phyloP scores from a whole-genome alignment of 768 basidiomycete species.

The Suillus ampliporus region DNA sequence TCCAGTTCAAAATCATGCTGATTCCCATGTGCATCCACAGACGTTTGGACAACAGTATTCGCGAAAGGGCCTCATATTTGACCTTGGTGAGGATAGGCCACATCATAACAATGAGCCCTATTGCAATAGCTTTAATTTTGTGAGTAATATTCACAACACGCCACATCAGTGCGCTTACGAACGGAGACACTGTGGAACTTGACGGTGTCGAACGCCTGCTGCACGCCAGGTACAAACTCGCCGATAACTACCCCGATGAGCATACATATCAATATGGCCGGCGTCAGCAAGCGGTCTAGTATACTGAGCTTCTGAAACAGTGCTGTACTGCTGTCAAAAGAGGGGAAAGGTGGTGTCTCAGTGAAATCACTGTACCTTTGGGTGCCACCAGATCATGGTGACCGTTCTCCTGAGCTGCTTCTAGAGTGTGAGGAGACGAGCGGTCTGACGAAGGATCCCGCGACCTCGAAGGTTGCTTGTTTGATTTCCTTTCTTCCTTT shows the following conservation, averaged over 20 bases:
- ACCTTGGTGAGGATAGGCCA: slow-evolving; percentile 83
- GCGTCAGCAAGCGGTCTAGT: slow-evolving; percentile 66
- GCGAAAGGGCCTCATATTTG: slow-evolving; percentile 73
- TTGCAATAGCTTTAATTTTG: slow-evolving; percentile 65
- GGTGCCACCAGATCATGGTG: not conserved
- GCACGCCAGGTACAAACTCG: slow-evolving; percentile 63
- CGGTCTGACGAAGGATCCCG: not conserved
- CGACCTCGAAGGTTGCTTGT: too few relatives aligned
- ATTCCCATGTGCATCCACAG: slow-evolving; percentile 74
- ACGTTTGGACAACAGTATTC: slow-evolving; percentile 52
- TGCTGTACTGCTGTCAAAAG: slow-evolving; percentile 24
- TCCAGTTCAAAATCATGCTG: slow-evolving; percentile 79
- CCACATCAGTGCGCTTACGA: slow-evolving; percentile 52
- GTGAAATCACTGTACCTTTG: slow-evolving; percentile 1
- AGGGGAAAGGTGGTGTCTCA: not conserved
- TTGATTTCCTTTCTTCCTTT: not conserved
- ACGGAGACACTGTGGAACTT: slow-evolving; percentile 75
- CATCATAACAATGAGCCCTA: slow-evolving; percentile 89
- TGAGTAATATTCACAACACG: not conserved
- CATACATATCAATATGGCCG: slow-evolving; percentile 74
- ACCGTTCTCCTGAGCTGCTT: not conserved
- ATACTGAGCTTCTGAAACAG: slow-evolving; percentile 51
- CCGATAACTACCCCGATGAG: slow-evolving; percentile 78
- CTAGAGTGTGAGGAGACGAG: not conserved
- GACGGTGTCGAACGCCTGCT: slow-evolving; percentile 64